Base-by-base conservation (phyloP, 2,329 filamentous ascomycete species). In the Anisogramma anomala region DNA sequence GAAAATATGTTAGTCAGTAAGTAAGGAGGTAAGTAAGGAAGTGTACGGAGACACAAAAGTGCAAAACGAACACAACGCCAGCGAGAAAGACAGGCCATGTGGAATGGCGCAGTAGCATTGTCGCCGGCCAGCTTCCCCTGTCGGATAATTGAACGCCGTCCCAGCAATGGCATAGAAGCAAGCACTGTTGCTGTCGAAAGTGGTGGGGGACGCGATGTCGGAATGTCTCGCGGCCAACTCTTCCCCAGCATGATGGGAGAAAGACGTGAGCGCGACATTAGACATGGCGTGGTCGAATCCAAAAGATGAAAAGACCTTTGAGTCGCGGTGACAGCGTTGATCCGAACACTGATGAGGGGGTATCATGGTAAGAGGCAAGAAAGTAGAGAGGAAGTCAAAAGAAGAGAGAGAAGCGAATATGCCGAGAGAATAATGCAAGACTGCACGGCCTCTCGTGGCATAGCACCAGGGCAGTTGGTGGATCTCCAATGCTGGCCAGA, bases 91-190 rank as follows among this genome's bases (percentile, higher is more conserved):
- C 26, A 38, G 38, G 34, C 41, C 45, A 19, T 17, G 27, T 36
- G 58, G 67, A 65, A 72, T 72, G 71, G 69, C 69, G 69, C 61
- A 63, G 45, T 37, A 63, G 69, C 69, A 72, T 71, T 72, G 59
- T 72, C 67, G 67, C 59, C 58, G 52, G 50, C 53, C 40, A 57
- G 52, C 9, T 34, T 41, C 45, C 65, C 66, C 62, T 66, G 67
- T 58, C 57, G 44, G 41, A 47, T 48, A 63, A 68, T 61, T 22
- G 9, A 23, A 64, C 66, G 60, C 66, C 66, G 66, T 69, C 67
- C 64, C 66, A 66, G 65, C 65, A 61, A 71, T 71, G 67, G 68
- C 68, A 67, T 69, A 70, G 57, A 48, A 67, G 67, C 67, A 48
- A 67, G 67, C 67, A 70, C 67, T 71, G 56, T 71, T 66, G 64